Conservation (phyloP, 805 yeast species). For the Hanseniaspora singularis region DNA sequence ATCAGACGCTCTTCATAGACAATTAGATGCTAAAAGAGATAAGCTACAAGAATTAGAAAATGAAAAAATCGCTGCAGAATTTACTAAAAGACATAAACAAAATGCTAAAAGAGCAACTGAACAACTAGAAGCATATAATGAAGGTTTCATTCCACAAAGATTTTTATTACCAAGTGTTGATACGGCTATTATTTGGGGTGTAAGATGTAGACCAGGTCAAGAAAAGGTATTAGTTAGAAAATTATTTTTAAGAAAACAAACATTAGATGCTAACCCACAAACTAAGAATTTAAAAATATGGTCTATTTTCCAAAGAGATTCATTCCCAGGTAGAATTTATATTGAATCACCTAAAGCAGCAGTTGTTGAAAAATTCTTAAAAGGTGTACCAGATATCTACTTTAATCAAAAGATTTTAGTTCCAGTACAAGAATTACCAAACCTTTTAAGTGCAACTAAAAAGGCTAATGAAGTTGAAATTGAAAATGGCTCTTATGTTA, state of each 20-base stretch:
- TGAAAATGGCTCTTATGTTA: conserved; percentile 83
- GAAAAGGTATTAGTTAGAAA: conserved; percentile 85
- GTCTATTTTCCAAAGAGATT: conserved; percentile 89
- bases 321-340: conserved; percentile 82
- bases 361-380: conserved; percentile 77
- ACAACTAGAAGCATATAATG: conserved; percentile 62
- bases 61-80: conserved; percentile 80
- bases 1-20: conserved; percentile 80
- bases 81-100: conserved; percentile 61
- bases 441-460: conserved; percentile 67
- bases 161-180: conserved; percentile 87
- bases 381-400: conserved; percentile 82
- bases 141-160: conserved; percentile 84
- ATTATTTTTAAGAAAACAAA: conserved; percentile 69
- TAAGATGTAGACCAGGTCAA: conserved; percentile 82
- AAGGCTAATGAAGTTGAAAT: conserved; percentile 78
- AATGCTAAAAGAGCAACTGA: conserved; percentile 65
- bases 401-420: conserved; percentile 64
- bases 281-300: conserved; percentile 70
- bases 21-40: conserved; percentile 76
- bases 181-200: conserved; percentile 93
- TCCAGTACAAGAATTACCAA: conserved; percentile 92
- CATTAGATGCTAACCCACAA: conserved; percentile 50
- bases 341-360: conserved; percentile 89
- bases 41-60: conserved; percentile 89